phyloP scores from a whole-genome alignment of 2,329 filamentous ascomycete genomes.

The Cryphonectria japonica region DNA sequence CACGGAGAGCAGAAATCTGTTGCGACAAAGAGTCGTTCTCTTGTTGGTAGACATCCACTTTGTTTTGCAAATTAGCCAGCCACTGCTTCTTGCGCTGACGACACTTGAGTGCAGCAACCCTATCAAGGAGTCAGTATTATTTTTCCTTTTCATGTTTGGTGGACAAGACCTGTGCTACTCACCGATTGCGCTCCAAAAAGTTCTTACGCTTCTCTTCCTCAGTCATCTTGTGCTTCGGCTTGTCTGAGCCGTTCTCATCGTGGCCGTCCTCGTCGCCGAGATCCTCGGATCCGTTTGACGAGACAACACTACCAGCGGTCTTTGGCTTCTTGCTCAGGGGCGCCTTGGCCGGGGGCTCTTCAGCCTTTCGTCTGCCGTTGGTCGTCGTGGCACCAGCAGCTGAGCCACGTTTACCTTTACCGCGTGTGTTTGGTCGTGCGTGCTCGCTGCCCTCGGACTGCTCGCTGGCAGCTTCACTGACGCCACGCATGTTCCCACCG shows the following conservation, averaged over 20 bases:
- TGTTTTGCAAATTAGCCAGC: constrained; percentile 90
- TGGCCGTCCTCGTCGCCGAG: constrained; percentile 55
- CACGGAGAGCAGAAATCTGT: constrained; percentile 81
- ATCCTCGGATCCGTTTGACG: constrained; percentile 39
- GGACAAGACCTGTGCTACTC: constrained; percentile 41
- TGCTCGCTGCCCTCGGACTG: constrained; percentile 75
- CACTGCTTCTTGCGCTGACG: constrained; percentile 99
- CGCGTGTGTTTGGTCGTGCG: constrained; percentile 65
- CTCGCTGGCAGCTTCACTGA: constrained; percentile 70
- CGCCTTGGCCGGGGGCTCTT: constrained; percentile 65
- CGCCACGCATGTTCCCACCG: constrained; percentile 54
- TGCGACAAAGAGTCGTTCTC: constrained; percentile 88
- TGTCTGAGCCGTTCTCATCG: constrained; percentile 60
- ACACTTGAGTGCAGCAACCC: constrained; percentile 94
- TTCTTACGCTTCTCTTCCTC: constrained; percentile 99
- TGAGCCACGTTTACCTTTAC: constrained; percentile 70
- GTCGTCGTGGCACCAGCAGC: constrained; percentile 43
- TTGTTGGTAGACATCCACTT: constrained; percentile 88
- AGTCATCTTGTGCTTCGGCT: constrained; percentile 82
- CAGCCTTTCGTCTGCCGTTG: constrained; percentile 79
- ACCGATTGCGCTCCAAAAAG: constrained; percentile 96
- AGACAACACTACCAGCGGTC: constrained; percentile 44
- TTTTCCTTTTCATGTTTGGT: neutral
- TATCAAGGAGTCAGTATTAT: constrained; percentile 41
- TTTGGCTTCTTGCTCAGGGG: constrained; percentile 74